Conservation (phyloP, 495 filamentous ascomycete genomes). For the Xeromyces bisporus region DNA sequence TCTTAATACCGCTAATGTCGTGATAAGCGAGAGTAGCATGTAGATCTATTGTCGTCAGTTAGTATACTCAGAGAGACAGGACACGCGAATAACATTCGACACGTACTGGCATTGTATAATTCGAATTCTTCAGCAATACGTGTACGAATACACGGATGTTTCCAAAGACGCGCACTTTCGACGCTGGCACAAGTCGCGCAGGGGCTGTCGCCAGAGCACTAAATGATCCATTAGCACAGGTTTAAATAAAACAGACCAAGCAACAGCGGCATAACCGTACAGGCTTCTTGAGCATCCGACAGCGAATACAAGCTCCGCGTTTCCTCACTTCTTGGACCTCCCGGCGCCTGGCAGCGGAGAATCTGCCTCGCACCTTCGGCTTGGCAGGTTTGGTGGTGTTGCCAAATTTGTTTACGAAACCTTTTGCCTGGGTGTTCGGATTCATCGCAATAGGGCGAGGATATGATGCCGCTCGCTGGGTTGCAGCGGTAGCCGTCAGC, state of each 20-base stretch:
- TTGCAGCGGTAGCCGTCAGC: conserved; percentile 28
- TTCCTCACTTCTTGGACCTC: conserved; percentile 72
- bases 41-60: conserved; percentile 25
- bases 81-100: not conserved
- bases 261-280: conserved; percentile 14
- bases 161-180: conserved; percentile 65
- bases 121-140: conserved; percentile 58
- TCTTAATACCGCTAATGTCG: conserved; percentile 42
- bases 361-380: conserved; percentile 48
- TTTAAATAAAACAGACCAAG: not conserved
- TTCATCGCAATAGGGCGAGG: conserved; percentile 41
- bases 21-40: conserved; percentile 52
- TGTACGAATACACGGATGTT: conserved; percentile 58
- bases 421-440: conserved; percentile 33
- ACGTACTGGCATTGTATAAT: conserved; percentile 46
- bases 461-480: conserved; percentile 29
- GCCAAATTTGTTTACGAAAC: conserved; percentile 40
- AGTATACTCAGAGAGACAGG: conserved; percentile 3
- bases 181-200: conserved; percentile 68
- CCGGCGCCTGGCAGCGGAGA: conserved; percentile 47
- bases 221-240: not conserved
- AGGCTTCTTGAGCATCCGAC: conserved; percentile 72
- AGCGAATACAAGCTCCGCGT: conserved; percentile 69
- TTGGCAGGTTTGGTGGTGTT: conserved; percentile 33
- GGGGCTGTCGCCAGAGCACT: conserved; percentile 63